phyloP scores from a whole-genome alignment of 202 grass and related monocot genomes.

The Schoenoplectus tabernaemontani region DNA sequence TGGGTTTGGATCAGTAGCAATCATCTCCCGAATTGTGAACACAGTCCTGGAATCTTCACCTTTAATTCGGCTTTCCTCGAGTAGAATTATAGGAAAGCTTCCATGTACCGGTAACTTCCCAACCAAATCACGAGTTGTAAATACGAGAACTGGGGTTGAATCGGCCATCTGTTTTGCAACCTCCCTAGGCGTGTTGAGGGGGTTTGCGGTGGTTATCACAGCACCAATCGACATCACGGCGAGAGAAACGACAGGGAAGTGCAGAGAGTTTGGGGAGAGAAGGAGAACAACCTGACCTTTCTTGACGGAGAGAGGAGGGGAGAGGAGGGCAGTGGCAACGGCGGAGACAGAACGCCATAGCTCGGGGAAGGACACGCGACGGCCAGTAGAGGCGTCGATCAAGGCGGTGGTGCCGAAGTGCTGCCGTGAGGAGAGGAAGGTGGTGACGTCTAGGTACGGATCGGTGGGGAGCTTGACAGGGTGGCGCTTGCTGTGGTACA shows the following conservation, averaged over 20 bases:
- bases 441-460: constrained; percentile 54
- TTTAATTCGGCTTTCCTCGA: constrained; percentile 29
- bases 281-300: constrained; percentile 76
- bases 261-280: constrained; percentile 77
- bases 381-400: constrained; percentile 58
- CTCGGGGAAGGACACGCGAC: constrained; percentile 45
- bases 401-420: constrained; percentile 72
- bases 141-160: constrained; percentile 56
- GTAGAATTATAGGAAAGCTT: constrained; percentile 52
- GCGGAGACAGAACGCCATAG: constrained; percentile 65
- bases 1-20: constrained; percentile 32
- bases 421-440: constrained; percentile 61
- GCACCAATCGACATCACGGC: constrained; percentile 77
- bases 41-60: constrained; percentile 39
- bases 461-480: constrained; percentile 40
- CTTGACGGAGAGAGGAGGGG: constrained; percentile 54
- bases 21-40: constrained; percentile 64
- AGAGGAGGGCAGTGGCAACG: constrained; percentile 47
- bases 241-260: constrained; percentile 83
- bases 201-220: constrained; percentile 83
- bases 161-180: constrained; percentile 80
- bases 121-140: constrained; percentile 66
- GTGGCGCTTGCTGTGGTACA: constrained; percentile 69
- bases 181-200: constrained; percentile 70
- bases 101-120: constrained; percentile 39